These are phyloP conservation scores for Fusarium tjaetaba DNA, from an alignment of 2,329 filamentous ascomycete genomes.

Conservation along the genomic window DNA sequence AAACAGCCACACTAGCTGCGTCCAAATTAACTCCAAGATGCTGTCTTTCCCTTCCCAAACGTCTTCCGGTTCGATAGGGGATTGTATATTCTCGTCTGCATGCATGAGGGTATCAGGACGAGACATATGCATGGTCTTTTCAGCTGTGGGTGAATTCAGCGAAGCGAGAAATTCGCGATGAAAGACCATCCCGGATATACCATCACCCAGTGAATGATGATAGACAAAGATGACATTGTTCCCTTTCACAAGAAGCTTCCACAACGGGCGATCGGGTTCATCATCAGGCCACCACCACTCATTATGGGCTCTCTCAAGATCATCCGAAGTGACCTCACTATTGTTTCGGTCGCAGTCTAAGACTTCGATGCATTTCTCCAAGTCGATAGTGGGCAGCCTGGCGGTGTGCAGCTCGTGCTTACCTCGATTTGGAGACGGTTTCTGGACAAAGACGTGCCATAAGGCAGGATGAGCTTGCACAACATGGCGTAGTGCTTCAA, in stretches of 20 bases:
- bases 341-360: not conserved
- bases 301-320: constrained; percentile 27
- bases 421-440: not conserved
- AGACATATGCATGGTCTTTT: fast-evolving
- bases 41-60: not conserved
- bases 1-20: not conserved
- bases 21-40: not conserved
- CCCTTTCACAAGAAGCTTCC: constrained; percentile 26
- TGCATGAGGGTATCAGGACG: not conserved
- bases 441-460: not conserved
- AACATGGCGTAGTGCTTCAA: not conserved
- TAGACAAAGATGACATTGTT: constrained; percentile 27
- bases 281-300: constrained; percentile 26
- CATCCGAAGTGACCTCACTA: not conserved
- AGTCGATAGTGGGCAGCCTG: constrained; percentile 21
- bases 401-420: constrained; percentile 8
- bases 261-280: constrained; percentile 17
- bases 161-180: constrained; percentile 22
- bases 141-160: not conserved
- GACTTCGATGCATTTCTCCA: constrained; percentile 25
- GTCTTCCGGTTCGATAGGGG: not conserved
- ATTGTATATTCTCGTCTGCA: not conserved
- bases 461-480: not conserved
- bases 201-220: constrained; percentile 31
- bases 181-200: constrained; percentile 19